Percentiles rank a stretch among this genome's conserved stretches.
Evolutionary conservation across 2,329 filamentous ascomycete genomes (phyloP).

Genomic region (Pseudocercospora fuligena): DNA sequence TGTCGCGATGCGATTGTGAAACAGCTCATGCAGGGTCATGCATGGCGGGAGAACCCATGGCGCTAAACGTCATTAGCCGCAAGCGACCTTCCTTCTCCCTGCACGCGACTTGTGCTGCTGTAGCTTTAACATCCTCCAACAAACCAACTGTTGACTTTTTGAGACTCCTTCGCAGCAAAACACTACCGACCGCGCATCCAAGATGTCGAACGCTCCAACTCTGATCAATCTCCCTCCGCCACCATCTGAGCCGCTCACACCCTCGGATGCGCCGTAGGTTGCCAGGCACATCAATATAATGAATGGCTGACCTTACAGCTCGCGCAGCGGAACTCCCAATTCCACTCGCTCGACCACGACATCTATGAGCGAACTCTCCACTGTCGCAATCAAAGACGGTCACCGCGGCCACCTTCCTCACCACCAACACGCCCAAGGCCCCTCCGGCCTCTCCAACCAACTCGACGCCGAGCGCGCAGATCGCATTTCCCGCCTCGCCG

Average conservation of each 20-base stretch:
- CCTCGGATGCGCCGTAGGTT: constrained; percentile 79
- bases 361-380: constrained; percentile 87
- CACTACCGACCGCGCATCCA: constrained; percentile 11
- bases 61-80: neutral
- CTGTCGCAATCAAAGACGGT: constrained; percentile 94
- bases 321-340: constrained; percentile 81
- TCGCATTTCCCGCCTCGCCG: constrained; percentile 90
- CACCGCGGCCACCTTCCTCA: constrained; percentile 79
- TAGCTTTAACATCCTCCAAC: neutral
- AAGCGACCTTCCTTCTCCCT: constrained; percentile 1
- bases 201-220: constrained; percentile 60
- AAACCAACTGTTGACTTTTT: neutral
- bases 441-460: constrained; percentile 57
- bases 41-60: neutral
- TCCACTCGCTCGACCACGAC: constrained; percentile 71
- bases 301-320: constrained; percentile 23
- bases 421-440: constrained; percentile 52
- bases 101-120: neutral
- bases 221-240: constrained; percentile 84
- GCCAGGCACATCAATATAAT: neutral
- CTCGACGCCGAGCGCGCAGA: constrained; percentile 64
- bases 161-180: neutral
- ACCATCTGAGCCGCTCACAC: constrained; percentile 35
- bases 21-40: neutral
- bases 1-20: neutral